Evolutionary conservation across 2,329 filamentous ascomycete species (phyloP).

Genomic region (Stemphylium lycopersici): DNA sequence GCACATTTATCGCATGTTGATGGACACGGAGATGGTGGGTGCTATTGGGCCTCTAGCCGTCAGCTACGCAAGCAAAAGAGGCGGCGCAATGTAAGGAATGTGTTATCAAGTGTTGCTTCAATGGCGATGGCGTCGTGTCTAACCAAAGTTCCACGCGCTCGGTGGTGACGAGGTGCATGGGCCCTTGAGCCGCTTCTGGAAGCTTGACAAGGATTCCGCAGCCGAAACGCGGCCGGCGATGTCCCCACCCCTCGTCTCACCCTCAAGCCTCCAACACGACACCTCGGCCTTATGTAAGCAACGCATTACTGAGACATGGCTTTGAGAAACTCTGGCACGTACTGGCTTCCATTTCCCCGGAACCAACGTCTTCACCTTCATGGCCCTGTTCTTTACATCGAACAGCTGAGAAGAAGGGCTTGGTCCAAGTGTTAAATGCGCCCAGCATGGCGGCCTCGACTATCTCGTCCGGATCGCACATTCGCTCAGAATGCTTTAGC

Average conservation of each 20-base stretch:
- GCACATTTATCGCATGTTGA: slow-evolving; percentile 21
- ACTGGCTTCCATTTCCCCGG: no score
- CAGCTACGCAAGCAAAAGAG: neutral
- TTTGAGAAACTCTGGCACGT: no score
- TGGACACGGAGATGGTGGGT: neutral
- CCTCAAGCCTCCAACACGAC: neutral
- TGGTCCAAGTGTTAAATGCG: no score
- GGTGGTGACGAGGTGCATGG: slow-evolving; percentile 15
- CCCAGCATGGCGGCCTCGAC: no score
- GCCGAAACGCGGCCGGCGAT: slow-evolving; percentile 11
- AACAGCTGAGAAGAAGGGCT: no score
- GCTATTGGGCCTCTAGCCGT: neutral
- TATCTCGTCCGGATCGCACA: no score
- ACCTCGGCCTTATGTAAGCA: slow-evolving; percentile 5
- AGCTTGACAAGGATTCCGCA: slow-evolving; percentile 10
- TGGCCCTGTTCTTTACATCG: no score
- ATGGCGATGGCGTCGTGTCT: neutral
- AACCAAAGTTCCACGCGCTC: slow-evolving; percentile 13
- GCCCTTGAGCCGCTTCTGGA: slow-evolving; percentile 10
- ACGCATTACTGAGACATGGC: no score
- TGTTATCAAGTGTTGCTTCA: slow-evolving; percentile 6
- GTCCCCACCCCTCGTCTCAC: slow-evolving; percentile 8
- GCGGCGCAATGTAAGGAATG: neutral
- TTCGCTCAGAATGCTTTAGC: no score
- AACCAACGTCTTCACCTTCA: no score